Percentiles rank a stretch among this genome's conserved stretches.
phyloP scores from a whole-genome alignment of 768 basidiomycete species.

The Leccinum uliginosum region DNA sequence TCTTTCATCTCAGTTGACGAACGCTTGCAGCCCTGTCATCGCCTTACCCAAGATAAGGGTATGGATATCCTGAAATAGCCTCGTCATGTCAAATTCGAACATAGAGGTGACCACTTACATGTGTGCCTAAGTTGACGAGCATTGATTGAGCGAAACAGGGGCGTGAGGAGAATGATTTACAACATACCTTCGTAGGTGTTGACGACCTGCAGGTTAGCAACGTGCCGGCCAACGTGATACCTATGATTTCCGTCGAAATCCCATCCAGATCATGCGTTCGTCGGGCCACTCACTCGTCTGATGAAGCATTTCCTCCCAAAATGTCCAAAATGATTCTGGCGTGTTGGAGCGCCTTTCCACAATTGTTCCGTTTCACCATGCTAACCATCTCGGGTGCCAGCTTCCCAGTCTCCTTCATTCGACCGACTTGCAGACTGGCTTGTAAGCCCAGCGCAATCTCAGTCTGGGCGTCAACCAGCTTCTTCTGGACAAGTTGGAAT shows the following conservation, averaged over 20 bases:
- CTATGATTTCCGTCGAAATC: slow-evolving; percentile 32
- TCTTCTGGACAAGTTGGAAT: slow-evolving; percentile 98
- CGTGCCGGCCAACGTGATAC: slow-evolving; percentile 93
- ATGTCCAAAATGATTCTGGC: slow-evolving; percentile 81
- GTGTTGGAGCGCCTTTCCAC: slow-evolving; percentile 87
- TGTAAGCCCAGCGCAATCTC: slow-evolving; percentile 77
- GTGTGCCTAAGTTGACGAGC: slow-evolving; percentile 42
- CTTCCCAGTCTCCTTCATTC: slow-evolving; percentile 76
- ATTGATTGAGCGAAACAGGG: slow-evolving; percentile 1
- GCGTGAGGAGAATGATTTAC: background rate
- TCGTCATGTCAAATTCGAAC: slow-evolving; percentile 2
- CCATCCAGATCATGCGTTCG: background rate
- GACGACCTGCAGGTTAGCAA: slow-evolving; percentile 91
- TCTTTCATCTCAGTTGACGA: slow-evolving; percentile 47
- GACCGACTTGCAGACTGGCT: slow-evolving; percentile 75
- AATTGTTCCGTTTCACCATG: slow-evolving; percentile 93
- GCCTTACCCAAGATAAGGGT: slow-evolving; percentile 92
- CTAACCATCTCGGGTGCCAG: slow-evolving; percentile 91
- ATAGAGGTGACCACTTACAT: slow-evolving; percentile 37
- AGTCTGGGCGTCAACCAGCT: slow-evolving; percentile 89
- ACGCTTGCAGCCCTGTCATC: slow-evolving; percentile 86
- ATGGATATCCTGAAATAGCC: slow-evolving; percentile 66
- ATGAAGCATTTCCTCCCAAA: slow-evolving; percentile 88
- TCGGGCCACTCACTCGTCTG: slow-evolving; percentile 70
- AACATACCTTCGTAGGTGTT: slow-evolving; percentile 87